Conservation (phyloP, 306 rosid species). For the Rubus idaeus region DNA sequence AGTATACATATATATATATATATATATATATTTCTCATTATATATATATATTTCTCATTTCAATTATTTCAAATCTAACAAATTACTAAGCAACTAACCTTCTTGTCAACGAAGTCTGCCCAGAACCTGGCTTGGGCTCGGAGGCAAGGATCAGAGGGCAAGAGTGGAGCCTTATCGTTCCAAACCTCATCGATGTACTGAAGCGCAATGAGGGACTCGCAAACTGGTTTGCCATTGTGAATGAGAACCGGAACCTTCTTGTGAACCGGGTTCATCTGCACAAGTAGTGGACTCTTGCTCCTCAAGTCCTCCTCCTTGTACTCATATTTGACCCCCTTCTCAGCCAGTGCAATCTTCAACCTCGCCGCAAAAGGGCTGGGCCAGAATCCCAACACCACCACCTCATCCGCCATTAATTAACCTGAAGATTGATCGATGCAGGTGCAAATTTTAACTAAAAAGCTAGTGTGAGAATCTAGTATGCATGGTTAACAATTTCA, state of each 20-base stretch:
- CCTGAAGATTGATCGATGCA: too few relatives aligned
- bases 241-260: slow-evolving; percentile 55
- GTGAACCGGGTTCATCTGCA: slow-evolving; percentile 52
- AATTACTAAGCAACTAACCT: slow-evolving; percentile 15
- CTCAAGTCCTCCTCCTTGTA: slow-evolving; percentile 32
- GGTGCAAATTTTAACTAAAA: too few relatives aligned
- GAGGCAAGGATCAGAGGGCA: slow-evolving; percentile 36
- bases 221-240: slow-evolving; percentile 49
- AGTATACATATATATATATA: too few relatives aligned
- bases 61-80: too few relatives aligned
- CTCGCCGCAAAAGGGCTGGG: slow-evolving; percentile 33
- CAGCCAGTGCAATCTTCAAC: slow-evolving; percentile 31
- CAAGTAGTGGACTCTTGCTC: slow-evolving; percentile 43
- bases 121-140: slow-evolving; percentile 49
- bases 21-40: too few relatives aligned
- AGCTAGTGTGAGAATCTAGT: too few relatives aligned
- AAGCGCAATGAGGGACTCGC: slow-evolving; percentile 39
- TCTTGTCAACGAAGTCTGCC: slow-evolving; percentile 40
- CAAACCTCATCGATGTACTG: slow-evolving; percentile 44
- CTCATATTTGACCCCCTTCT: slow-evolving; percentile 38
- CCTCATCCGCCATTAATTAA: slow-evolving; percentile 27
- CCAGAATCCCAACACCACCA: slow-evolving; percentile 30
- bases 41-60: too few relatives aligned
- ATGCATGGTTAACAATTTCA: too few relatives aligned
- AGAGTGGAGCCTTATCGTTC: slow-evolving; percentile 23